Percentiles rank a stretch among this genome's conserved stretches.
These are phyloP conservation scores for Colletotrichum sp. DNA, from an alignment of 2,329 filamentous ascomycete species.

Conservation along the genomic window DNA sequence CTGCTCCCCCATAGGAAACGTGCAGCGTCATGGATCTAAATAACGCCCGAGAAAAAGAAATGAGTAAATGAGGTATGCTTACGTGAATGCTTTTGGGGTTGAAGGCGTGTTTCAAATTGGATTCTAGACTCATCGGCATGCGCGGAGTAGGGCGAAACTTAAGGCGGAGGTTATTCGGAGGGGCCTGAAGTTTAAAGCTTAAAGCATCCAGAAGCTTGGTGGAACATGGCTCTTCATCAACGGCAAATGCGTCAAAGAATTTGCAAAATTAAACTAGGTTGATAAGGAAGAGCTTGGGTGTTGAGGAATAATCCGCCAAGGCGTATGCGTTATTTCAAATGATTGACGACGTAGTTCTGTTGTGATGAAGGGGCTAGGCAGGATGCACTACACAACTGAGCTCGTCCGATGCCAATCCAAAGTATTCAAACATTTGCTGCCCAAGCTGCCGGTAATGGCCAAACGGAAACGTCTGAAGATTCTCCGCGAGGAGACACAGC, in stretches of 20 bases:
- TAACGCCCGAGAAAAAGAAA: rapidly evolving
- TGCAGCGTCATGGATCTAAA: not conserved
- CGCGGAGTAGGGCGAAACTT: not conserved
- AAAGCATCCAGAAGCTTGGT: not conserved
- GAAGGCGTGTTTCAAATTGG: not conserved
- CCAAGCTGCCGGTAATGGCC: not conserved
- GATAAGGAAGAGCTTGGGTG: not conserved
- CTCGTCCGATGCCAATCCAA: not conserved
- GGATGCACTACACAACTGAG: not conserved
- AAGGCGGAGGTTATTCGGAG: not conserved
- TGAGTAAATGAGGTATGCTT: not conserved
- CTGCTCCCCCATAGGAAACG: rapidly evolving
- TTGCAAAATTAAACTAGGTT: rapidly evolving
- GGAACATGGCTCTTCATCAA: not conserved
- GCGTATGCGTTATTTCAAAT: not conserved
- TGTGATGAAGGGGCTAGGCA: not conserved
- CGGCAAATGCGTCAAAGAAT: not conserved
- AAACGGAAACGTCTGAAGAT: not conserved
- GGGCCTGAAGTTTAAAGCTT: not conserved
- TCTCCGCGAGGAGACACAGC: rapidly evolving
- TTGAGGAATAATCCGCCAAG: not conserved
- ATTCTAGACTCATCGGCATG: not conserved
- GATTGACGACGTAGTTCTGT: not conserved
- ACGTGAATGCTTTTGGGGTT: not conserved
- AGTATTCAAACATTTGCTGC: not conserved